Evolutionary conservation across 2,329 filamentous ascomycete genomes (phyloP), one percentile per base, ranked within the genome.

Genomic region (Dothiorella sarmentorum): DNA sequence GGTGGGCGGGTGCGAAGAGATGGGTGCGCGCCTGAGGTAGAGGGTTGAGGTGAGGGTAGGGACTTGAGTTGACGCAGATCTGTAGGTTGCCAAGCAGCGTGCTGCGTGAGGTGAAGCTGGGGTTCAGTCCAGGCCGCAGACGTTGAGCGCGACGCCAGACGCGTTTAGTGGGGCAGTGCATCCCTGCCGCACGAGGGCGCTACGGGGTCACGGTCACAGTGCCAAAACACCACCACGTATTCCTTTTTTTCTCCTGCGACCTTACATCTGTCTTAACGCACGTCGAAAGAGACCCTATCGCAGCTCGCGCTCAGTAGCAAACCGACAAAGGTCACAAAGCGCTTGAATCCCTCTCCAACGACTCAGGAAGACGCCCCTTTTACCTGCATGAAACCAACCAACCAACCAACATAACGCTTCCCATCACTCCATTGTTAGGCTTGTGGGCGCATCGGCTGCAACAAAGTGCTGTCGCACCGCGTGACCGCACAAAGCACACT

Each of bases 1-100:
- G 65, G 60, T 75, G 44, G 35, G 31, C 22, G 20, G 18, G 29
- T 24, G 20, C 11, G 29, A 35, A 33, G 42, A 7, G 33, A 3
- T 4, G 17, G 40, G n/a, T 26, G 35, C 29, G 38, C 24, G 35
- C 35, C 15, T 22, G 13, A 26, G 7, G 49, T 17, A 27, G 22
- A 27, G n/a, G n/a, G n/a, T n/a, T 53, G 49, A 38, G 24, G 45
- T 10, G 17, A 20, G n/a, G n/a, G n/a, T n/a, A n/a, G n/a, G n/a
- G n/a, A n/a, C 5, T 47, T 47, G 45, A 9, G 47, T 47, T n/a
- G 27, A 38, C 18, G 35, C 42, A 42, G 17, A 31, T 22, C 17
- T 20, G 42, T 20, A 31, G 53, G 49, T 24, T 20, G 29, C 51
- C 33, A 40, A 55, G 51, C 18, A 20, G 51, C 26, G 31, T 37